Percentiles rank a stretch among this genome's conserved stretches.
phyloP scores from a whole-genome alignment of 768 basidiomycete genomes.

The Pisolithus orientalis region DNA sequence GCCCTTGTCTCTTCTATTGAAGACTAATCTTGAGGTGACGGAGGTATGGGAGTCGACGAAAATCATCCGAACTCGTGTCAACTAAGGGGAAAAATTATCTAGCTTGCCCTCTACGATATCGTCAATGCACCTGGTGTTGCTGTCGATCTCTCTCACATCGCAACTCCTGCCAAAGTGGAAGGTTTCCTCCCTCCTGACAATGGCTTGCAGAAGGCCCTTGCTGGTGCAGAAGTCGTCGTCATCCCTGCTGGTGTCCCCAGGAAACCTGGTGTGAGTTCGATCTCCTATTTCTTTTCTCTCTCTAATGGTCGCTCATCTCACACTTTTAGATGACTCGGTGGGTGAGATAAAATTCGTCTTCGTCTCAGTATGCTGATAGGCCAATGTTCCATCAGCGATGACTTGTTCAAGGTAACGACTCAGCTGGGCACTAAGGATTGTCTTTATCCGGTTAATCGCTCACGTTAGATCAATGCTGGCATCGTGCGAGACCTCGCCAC shows the following conservation, averaged over 20 bases:
- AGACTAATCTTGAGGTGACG: slow-evolving; percentile 75
- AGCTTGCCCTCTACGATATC: slow-evolving; percentile 93
- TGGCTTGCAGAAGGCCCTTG: slow-evolving; percentile 76
- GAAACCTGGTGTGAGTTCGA: slow-evolving; percentile 76
- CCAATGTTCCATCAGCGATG: slow-evolving; percentile 53
- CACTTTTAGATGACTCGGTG: slow-evolving; percentile 46
- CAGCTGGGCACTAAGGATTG: not conserved
- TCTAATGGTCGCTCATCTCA: not conserved
- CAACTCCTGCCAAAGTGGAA: slow-evolving; percentile 77
- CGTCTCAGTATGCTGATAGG: slow-evolving; percentile 2
- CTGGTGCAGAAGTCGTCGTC: slow-evolving; percentile 83
- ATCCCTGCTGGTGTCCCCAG: slow-evolving; percentile 97
- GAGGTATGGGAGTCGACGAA: slow-evolving; percentile 40
- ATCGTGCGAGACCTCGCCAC: slow-evolving; percentile 92
- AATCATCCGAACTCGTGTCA: not conserved
- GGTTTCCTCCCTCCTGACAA: slow-evolving; percentile 79
- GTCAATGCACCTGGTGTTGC: slow-evolving; percentile 97
- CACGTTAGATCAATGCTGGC: slow-evolving; percentile 85
- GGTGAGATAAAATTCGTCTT: slow-evolving; percentile 8
- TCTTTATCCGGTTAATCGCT: slow-evolving; percentile 2
- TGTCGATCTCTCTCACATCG: slow-evolving; percentile 90
- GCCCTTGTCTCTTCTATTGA: slow-evolving; percentile 88
- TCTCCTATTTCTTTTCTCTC: not conserved
- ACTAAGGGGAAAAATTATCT: slow-evolving; percentile 2
- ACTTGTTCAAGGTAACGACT: slow-evolving; percentile 80